Conservation (phyloP, 306 rosid genomes). For the Alnus glutinosa region DNA sequence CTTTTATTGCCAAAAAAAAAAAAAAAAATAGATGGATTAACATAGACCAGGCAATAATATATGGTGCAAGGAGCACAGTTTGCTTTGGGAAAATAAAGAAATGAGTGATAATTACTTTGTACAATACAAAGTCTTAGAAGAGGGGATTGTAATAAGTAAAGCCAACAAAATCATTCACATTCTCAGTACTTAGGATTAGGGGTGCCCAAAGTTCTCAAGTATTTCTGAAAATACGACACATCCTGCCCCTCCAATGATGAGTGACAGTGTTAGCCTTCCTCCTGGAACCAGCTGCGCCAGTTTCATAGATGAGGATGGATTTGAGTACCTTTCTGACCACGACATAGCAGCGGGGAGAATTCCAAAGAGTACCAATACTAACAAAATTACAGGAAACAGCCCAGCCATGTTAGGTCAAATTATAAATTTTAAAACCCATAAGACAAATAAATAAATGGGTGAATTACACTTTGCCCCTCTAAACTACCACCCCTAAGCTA, state of each 20-base stretch:
- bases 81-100: neutral
- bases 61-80: neutral
- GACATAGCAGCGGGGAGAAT: slow-evolving; percentile 79
- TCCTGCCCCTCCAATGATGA: slow-evolving; percentile 68
- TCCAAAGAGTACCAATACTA: slow-evolving; percentile 77
- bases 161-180: neutral
- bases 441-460: neutral
- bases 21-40: too few relatives aligned
- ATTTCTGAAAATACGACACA: slow-evolving; percentile 58
- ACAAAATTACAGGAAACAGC: slow-evolving; percentile 23
- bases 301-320: slow-evolving; percentile 38
- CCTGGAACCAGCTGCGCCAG: slow-evolving; percentile 75
- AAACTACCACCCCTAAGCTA: too few relatives aligned
- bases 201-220: slow-evolving; percentile 53
- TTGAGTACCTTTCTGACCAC: slow-evolving; percentile 71
- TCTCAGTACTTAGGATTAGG: slow-evolving; percentile 21
- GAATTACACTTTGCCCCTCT: too few relatives aligned
- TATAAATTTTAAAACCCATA: neutral
- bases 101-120: neutral
- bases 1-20: too few relatives aligned
- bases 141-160: neutral
- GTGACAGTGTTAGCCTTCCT: slow-evolving; percentile 68
- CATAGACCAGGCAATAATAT: neutral
- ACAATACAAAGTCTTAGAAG: too few relatives aligned
- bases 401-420: slow-evolving; percentile 6